A percentile compares a stretch with the other conserved stretches of the same genome.
Evolutionary conservation across 495 filamentous ascomycete genomes (phyloP).

Genomic region (Pyrenula massariospora): DNA sequence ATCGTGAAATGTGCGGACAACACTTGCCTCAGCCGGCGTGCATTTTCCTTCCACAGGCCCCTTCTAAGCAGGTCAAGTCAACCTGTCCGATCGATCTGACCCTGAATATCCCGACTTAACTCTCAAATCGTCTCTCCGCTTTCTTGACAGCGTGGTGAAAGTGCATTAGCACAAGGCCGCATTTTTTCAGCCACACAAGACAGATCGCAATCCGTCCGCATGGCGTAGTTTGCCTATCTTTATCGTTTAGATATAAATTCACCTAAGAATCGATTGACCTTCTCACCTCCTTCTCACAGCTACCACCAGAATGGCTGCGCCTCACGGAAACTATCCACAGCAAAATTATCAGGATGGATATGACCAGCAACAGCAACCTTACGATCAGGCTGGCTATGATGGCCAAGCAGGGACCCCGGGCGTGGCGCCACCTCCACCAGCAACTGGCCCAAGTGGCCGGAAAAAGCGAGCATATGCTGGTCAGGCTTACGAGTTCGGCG

Average conservation of each 20-base stretch:
- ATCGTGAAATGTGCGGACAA: background rate
- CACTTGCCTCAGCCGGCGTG: background rate
- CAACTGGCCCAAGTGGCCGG: constrained; percentile 40
- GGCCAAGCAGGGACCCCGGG: constrained; percentile 13
- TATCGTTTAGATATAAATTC: too few species aligned
- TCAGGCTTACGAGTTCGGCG: constrained; percentile 85
- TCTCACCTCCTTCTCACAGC: background rate
- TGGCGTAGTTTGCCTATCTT: background rate
- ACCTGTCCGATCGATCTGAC: too few species aligned
- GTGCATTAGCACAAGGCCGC: background rate
- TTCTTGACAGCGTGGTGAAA: background rate
- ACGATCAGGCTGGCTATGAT: constrained; percentile 32
- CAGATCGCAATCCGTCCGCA: background rate
- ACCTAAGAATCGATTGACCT: too few species aligned
- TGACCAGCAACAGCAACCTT: constrained; percentile 31
- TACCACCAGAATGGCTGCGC: constrained; percentile 31
- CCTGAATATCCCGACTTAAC: background rate
- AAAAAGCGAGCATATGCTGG: constrained; percentile 92
- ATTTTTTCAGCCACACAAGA: background rate
- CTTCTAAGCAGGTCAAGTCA: background rate
- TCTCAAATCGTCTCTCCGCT: too few species aligned
- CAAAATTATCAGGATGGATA: constrained; percentile 15
- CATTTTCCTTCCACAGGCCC: background rate
- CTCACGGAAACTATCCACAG: constrained; percentile 54
- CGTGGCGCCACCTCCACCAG: constrained; percentile 24